These are phyloP conservation scores for Leishmania amazonensis DNA, from an alignment of 208 protist species.

Conservation along the genomic window DNA sequence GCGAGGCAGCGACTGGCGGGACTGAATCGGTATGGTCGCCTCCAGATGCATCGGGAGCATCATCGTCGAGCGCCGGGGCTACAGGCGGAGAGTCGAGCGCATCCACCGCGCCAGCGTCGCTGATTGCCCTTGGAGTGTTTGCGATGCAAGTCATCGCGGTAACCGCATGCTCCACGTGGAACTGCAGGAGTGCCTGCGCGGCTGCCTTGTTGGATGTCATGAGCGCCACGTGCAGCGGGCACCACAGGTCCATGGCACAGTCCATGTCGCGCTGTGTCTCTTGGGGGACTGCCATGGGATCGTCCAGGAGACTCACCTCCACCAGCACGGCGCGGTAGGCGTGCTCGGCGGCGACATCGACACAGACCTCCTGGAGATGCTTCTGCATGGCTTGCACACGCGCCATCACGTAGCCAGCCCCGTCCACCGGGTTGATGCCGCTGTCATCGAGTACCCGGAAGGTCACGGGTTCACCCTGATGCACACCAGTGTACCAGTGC, in stretches of 20 bases:
- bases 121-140: constrained; percentile 8
- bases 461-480: constrained; percentile 33
- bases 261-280: constrained; percentile 29
- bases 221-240: constrained; percentile 65
- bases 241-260: constrained; percentile 63
- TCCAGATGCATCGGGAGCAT: neutral
- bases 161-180: constrained; percentile 62
- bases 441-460: constrained; percentile 46
- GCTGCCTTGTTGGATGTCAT: constrained; percentile 48
- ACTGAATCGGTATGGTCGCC: too few species aligned
- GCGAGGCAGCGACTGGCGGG: neutral
- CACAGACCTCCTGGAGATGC: constrained; percentile 22
- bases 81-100: neutral
- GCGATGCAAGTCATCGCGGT: constrained; percentile 34
- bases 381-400: constrained; percentile 20
- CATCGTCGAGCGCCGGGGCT: neutral
- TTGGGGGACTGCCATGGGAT: constrained; percentile 41
- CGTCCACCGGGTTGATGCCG: constrained; percentile 27
- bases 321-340: constrained; percentile 63
- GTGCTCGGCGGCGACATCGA: constrained; percentile 23
- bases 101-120: neutral
- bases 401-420: constrained; percentile 12
- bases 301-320: constrained; percentile 65
- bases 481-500: constrained; percentile 40
- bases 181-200: constrained; percentile 42